Conservation (phyloP, 331 rosid genomes). For the Spiraea crenata region DNA sequence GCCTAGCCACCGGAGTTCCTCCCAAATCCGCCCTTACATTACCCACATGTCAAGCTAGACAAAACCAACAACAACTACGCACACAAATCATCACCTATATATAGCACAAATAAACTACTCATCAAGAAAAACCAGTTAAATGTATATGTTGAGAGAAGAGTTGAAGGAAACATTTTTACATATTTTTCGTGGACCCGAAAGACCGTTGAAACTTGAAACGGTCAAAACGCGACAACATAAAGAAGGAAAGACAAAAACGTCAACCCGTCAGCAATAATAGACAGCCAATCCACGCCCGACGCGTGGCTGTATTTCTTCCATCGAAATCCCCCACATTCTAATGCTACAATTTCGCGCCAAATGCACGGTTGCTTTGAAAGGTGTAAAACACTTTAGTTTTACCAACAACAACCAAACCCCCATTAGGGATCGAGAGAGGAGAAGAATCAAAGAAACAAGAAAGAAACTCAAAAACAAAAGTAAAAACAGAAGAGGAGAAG, state of each 20-base stretch:
- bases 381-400: neutral
- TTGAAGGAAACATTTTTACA: neutral
- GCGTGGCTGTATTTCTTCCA: slow-evolving; percentile 19
- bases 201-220: neutral
- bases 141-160: neutral
- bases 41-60: too few species aligned
- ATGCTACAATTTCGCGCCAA: slow-evolving; percentile 34
- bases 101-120: too few species aligned
- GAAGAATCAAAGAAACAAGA: neutral
- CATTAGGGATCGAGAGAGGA: slow-evolving; percentile 7
- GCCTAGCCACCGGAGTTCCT: too few species aligned
- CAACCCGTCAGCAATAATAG: neutral
- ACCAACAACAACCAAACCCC: too few species aligned
- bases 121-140: too few species aligned
- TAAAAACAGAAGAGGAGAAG: slow-evolving; percentile 12
- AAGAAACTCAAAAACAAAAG: neutral
- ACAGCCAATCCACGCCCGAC: neutral
- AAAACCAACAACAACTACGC: too few species aligned
- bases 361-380: slow-evolving; percentile 21
- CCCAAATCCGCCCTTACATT: too few species aligned
- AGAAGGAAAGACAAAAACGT: neutral
- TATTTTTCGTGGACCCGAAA: neutral
- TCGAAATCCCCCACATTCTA: slow-evolving; percentile 42
- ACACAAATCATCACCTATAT: too few species aligned
- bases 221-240: neutral